These are phyloP conservation scores for Arxiozyma telluris DNA, from an alignment of 1,139 yeast species.

Conservation along the genomic window DNA sequence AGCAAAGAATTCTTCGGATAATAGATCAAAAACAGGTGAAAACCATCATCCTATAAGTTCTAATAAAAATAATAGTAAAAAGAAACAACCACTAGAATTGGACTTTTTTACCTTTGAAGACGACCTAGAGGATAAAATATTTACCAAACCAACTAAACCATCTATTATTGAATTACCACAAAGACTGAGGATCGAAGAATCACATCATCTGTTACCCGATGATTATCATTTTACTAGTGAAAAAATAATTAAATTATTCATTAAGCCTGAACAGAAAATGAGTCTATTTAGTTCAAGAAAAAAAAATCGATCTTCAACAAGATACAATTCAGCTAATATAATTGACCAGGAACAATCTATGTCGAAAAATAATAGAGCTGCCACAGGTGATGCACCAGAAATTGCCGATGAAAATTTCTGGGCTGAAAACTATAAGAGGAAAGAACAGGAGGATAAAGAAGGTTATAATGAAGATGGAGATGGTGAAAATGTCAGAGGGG, in stretches of 20 bases:
- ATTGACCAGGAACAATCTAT: not conserved
- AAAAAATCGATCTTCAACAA: constrained; percentile 8
- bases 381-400: constrained; percentile 12
- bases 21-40: constrained; percentile 11
- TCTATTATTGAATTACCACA: constrained; percentile 38
- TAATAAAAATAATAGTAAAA: constrained; percentile 28
- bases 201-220: constrained; percentile 53
- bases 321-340: not conserved
- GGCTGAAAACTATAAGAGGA: constrained; percentile 55
- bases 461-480: constrained; percentile 18
- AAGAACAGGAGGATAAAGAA: constrained; percentile 32
- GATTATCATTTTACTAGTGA: constrained; percentile 68
- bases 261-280: constrained; percentile 48
- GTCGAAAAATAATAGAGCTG: constrained; percentile 3
- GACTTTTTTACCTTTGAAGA: constrained; percentile 42
- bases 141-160: constrained; percentile 34
- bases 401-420: constrained; percentile 62
- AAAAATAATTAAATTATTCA: constrained; percentile 56
- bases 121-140: constrained; percentile 36
- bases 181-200: constrained; percentile 35
- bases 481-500: constrained; percentile 21
- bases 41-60: constrained; percentile 23
- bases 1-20: not conserved
- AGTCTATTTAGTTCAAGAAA: constrained; percentile 24
- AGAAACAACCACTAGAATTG: constrained; percentile 35